These are phyloP conservation scores for Mortierella claussenii DNA, from an alignment of 192 early-diverging fungal species.

Conservation along the genomic window DNA sequence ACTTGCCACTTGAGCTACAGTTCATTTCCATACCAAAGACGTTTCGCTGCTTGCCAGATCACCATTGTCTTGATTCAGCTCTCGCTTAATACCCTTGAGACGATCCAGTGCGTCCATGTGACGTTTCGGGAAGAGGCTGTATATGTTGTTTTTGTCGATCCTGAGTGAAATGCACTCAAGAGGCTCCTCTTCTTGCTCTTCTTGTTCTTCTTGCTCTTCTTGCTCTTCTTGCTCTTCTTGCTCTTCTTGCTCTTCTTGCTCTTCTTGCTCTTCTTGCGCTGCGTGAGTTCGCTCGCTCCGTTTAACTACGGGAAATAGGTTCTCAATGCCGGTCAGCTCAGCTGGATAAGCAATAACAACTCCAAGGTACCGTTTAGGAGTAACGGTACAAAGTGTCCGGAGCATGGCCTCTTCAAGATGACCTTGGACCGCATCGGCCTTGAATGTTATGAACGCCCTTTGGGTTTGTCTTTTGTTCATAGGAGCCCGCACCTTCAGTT, in stretches of 20 bases:
- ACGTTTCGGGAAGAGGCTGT: slow-evolving; percentile 7
- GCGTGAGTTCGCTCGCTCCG: slow-evolving; percentile 1
- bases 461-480: neutral
- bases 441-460: slow-evolving; percentile 1
- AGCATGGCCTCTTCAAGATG: slow-evolving; percentile 13
- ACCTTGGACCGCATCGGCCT: slow-evolving; percentile 8
- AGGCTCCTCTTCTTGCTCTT: no score
- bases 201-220: neutral
- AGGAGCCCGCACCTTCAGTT: slow-evolving; percentile 17
- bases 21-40: no score
- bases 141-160: slow-evolving; percentile 23
- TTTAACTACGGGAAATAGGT: slow-evolving; percentile 4
- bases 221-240: no score
- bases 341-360: slow-evolving; percentile 29
- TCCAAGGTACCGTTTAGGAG: slow-evolving; percentile 12
- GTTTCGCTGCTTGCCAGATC: no score
- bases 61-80: no score
- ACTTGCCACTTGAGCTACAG: no score
- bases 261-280: no score
- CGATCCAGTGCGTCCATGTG: slow-evolving; percentile 20
- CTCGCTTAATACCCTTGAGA: slow-evolving; percentile 11
- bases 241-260: no score
- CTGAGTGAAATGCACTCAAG: slow-evolving; percentile 25
- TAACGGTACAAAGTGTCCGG: slow-evolving; percentile 1
- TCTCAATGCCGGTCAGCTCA: slow-evolving; percentile 7